A percentile compares a stretch with the other conserved stretches of the same genome.
Conservation (phyloP, 2,329 filamentous ascomycete species). For the Hawksworthiomyces lignivorus region DNA sequence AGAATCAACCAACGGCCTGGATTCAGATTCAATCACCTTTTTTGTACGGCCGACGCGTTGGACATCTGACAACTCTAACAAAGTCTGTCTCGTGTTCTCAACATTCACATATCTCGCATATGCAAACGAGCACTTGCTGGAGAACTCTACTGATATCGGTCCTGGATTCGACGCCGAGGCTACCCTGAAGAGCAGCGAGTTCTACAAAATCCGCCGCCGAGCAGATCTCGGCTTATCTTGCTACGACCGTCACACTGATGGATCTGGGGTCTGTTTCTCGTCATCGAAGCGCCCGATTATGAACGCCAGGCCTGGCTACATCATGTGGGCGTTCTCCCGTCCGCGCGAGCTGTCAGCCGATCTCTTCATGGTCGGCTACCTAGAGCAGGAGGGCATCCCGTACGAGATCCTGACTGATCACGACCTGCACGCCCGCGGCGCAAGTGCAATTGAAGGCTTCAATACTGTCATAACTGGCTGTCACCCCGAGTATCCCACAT, state of each 20-base stretch:
- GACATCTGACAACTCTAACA: not conserved
- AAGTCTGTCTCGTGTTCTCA: conserved; percentile 4
- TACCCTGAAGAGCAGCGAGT: not conserved
- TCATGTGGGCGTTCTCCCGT: conserved; percentile 26
- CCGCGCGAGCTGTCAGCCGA: conserved; percentile 30
- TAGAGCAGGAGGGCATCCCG: conserved; percentile 21
- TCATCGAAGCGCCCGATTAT: conserved; percentile 27
- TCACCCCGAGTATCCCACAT: conserved; percentile 28
- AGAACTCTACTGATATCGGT: not conserved
- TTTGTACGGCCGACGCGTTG: conserved; percentile 3
- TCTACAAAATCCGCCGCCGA: conserved; percentile 1
- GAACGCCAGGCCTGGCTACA: conserved; percentile 28
- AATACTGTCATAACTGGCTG: conserved; percentile 23
- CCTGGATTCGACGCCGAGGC: not conserved
- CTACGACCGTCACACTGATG: conserved; percentile 30
- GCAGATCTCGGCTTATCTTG: conserved; percentile 28
- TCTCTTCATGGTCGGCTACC: conserved; percentile 25
- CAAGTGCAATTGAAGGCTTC: conserved; percentile 16
- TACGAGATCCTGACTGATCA: conserved; percentile 32
- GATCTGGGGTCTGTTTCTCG: conserved; percentile 25
- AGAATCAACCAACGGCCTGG: not conserved
- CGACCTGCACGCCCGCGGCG: conserved; percentile 22
- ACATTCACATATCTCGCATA: conserved; percentile 9
- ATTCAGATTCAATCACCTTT: not conserved
- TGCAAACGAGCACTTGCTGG: conserved; percentile 7